Conservation (phyloP, 805 yeast species). For the Zygoascus tannicola region DNA sequence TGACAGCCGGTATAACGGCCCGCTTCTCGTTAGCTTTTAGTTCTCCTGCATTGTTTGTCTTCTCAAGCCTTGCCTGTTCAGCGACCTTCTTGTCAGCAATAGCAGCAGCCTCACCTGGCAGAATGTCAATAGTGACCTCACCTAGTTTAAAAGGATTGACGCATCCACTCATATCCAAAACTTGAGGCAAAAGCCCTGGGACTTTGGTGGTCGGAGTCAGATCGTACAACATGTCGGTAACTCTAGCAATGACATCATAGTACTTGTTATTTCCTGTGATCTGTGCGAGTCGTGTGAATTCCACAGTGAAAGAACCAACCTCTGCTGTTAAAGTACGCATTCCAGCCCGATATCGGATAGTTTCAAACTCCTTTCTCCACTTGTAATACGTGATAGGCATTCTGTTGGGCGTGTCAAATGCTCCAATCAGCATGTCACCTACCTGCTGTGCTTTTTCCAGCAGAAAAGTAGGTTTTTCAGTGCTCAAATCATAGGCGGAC, state of each 20-base stretch:
- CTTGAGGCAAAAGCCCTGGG: slow-evolving; percentile 37
- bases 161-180: slow-evolving; percentile 47
- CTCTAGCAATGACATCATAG: slow-evolving; percentile 40
- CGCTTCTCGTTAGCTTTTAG: not conserved
- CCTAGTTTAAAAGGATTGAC: not conserved
- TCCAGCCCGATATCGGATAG: slow-evolving; percentile 23
- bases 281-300: slow-evolving; percentile 44
- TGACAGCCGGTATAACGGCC: not conserved
- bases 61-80: too few species aligned
- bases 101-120: not conserved
- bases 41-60: too few species aligned
- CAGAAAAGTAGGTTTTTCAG: slow-evolving; percentile 25
- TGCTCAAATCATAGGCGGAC: slow-evolving; percentile 43
- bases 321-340: slow-evolving; percentile 34
- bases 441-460: slow-evolving; percentile 36
- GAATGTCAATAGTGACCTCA: not conserved
- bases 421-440: slow-evolving; percentile 41
- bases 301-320: slow-evolving; percentile 42
- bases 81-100: not conserved
- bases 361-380: slow-evolving; percentile 28
- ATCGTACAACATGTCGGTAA: slow-evolving; percentile 33
- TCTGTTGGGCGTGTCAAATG: slow-evolving; percentile 51
- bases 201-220: slow-evolving; percentile 28
- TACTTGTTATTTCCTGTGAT: slow-evolving; percentile 40
- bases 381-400: slow-evolving; percentile 41